These are phyloP conservation scores for Echium plantagineum DNA, from an alignment of 257 asterid genomes.

Conservation along the genomic window DNA sequence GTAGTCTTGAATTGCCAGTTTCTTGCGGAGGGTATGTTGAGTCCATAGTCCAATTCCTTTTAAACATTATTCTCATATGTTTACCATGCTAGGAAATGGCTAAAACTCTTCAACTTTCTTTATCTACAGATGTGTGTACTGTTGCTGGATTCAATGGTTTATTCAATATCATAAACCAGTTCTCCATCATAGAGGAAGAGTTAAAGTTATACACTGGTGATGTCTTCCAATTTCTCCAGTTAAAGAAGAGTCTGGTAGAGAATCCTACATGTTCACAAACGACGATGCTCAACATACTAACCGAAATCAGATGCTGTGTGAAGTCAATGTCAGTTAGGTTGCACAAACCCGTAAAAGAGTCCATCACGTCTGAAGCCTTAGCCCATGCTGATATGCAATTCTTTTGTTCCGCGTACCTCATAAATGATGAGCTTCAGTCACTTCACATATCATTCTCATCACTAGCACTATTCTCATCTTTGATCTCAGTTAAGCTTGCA, in stretches of 20 bases:
- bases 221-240: constrained; percentile 37
- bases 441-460: constrained; percentile 51
- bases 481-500: constrained; percentile 62
- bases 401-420: constrained; percentile 42
- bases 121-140: constrained; percentile 43
- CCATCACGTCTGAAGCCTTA: constrained; percentile 41
- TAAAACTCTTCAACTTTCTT: background rate
- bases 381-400: constrained; percentile 64
- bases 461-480: constrained; percentile 51
- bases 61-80: constrained; percentile 6
- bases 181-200: constrained; percentile 45
- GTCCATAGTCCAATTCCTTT: constrained; percentile 1
- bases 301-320: constrained; percentile 45
- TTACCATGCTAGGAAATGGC: constrained; percentile 3
- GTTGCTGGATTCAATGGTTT: constrained; percentile 53
- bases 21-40: constrained; percentile 48
- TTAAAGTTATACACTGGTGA: constrained; percentile 44
- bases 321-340: constrained; percentile 49
- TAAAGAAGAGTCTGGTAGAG: constrained; percentile 34
- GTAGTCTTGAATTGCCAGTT: constrained; percentile 44
- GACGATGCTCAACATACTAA: constrained; percentile 25
- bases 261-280: constrained; percentile 22
- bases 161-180: constrained; percentile 46
- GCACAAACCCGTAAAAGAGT: constrained; percentile 32
- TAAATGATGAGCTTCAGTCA: constrained; percentile 26